Evolutionary conservation across 202 grass and related monocot species (phyloP).

Genomic region (Setaria viridis): DNA sequence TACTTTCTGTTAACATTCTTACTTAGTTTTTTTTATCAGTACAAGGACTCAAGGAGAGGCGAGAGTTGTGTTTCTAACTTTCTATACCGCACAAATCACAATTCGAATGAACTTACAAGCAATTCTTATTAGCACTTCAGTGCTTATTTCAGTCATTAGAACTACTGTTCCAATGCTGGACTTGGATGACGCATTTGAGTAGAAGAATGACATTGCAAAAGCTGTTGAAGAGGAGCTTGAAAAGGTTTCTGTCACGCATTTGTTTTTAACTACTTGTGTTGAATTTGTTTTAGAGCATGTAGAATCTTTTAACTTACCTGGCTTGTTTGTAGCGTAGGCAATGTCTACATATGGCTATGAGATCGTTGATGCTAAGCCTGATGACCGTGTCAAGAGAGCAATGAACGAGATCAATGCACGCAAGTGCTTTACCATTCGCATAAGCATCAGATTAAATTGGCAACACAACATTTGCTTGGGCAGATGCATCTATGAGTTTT

Average conservation of each 20-base stretch:
- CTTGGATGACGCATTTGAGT: conserved; percentile 77
- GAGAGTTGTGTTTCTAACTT: neutral
- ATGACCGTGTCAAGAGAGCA: conserved; percentile 72
- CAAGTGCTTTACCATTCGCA: conserved; percentile 3
- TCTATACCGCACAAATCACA: neutral
- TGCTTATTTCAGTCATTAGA: conserved; percentile 68
- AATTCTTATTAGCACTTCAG: neutral
- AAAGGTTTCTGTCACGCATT: conserved; percentile 55
- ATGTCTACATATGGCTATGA: conserved; percentile 82
- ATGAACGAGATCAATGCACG: conserved; percentile 92
- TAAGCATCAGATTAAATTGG: conserved; percentile 15
- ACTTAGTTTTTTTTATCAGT: neutral
- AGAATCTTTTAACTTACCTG: conserved; percentile 31
- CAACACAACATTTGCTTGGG: neutral
- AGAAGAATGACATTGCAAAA: conserved; percentile 86
- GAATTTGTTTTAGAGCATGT: conserved; percentile 1
- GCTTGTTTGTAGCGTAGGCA: conserved; percentile 52
- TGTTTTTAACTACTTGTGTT: conserved; percentile 13
- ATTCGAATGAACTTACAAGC: neutral
- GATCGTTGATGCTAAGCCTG: conserved; percentile 86
- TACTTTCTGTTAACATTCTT: neutral
- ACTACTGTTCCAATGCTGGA: conserved; percentile 78
- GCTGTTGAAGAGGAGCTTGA: conserved; percentile 90
- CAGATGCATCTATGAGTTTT: neutral
- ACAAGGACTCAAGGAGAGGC: neutral